Base-by-base conservation (phyloP, 768 basidiomycete genomes). In the Panaeolus cyanescens region DNA sequence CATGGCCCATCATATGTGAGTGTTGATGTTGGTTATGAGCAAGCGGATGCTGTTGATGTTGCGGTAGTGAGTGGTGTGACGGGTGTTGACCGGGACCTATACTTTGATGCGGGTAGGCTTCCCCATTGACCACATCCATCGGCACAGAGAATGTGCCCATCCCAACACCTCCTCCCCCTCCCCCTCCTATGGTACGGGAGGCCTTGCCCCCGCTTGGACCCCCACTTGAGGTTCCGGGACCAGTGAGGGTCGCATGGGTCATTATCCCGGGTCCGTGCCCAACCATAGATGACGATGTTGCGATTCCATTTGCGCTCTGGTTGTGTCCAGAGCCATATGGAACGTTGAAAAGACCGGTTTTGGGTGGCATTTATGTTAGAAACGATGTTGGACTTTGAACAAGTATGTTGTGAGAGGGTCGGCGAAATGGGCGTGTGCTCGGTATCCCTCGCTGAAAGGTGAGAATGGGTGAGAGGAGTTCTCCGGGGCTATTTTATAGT, bases 341-440 rank as follows among this genome's bases (percentile, higher is more conserved):
- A 15, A 90, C 71, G 3, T 86, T 77, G 68, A 91, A 91, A 63
- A 90, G 76, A 57, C 89, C 89, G 64, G 84, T 86, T 63, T 89
- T 87, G 45, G 89, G 89, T 54, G 88, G 88, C 86, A 89, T 89
- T 42, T n/a, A n/a, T n/a, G 55, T 50, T 20, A 20, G 40, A 20
- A n/a, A 28, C 17, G 25, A 50, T 10, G 25, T 20, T 30, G 45
- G 45, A 9, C 45, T 42, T 20, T 42, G 40, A n/a, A 17, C 37
- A 19, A 39, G 37, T 42, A 22, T 6, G 25, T 13, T 25, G 45
- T 50, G 45, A 50, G 45, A 28, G 45, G 45, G n/a, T n/a, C n/a
- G n/a, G n/a, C n/a, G n/a, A 28, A 28, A 12, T 10, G 4, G 25
- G 45, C 45, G 45, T 28, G 25, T 50, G 22, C 45, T 50, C 10